Conservation (phyloP, 202 grass and related monocot genomes). For the Eragrostis tef region DNA sequence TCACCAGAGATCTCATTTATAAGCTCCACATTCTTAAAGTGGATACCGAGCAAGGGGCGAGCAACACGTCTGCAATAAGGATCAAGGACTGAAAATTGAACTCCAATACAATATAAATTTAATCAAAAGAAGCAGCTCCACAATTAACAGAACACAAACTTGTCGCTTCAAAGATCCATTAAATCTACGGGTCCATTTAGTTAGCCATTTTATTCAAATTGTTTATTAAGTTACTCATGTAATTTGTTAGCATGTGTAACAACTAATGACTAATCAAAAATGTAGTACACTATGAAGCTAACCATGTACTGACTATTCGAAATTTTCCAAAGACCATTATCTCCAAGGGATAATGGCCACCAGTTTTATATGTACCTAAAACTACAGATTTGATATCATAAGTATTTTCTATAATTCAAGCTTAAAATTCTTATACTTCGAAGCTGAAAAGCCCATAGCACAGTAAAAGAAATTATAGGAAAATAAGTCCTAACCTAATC, state of each 20-base stretch:
- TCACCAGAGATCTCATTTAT: not conserved
- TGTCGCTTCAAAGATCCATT: not conserved
- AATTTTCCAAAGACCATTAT: no score
- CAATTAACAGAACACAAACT: no score
- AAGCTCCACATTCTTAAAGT: not conserved
- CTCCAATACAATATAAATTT: not conserved
- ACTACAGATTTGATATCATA: not conserved
- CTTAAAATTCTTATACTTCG: not conserved
- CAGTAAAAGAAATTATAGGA: not conserved
- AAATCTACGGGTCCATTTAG: not conserved
- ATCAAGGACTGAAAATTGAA: not conserved
- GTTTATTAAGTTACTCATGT: no score
- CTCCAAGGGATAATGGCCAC: not conserved
- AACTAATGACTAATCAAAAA: not conserved
- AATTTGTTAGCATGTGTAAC: not conserved
- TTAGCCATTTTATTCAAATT: not conserved
- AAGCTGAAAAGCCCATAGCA: not conserved
- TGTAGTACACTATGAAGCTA: no score
- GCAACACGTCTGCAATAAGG: conserved; percentile 1
- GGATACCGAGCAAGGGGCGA: not conserved
- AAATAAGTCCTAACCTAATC: not conserved
- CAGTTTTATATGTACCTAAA: not conserved
- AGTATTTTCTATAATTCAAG: not conserved
- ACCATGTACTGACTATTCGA: no score
- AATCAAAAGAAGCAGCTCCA: not conserved